These are phyloP conservation scores for Nigrospora sphaerica DNA, from an alignment of 2,329 filamentous ascomycete species.

Conservation along the genomic window DNA sequence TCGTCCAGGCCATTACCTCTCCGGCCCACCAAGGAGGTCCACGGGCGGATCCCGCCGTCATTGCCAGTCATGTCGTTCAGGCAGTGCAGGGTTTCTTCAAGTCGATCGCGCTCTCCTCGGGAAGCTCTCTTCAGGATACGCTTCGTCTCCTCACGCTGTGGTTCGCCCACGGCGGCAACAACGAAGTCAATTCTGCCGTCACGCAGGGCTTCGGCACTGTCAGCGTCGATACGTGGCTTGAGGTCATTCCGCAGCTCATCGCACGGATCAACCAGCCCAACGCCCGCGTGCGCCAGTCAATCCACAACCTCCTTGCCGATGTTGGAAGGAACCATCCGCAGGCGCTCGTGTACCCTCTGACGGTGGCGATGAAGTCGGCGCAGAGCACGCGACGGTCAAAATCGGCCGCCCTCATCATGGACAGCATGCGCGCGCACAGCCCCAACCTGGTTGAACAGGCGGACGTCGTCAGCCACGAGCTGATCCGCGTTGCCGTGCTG, in stretches of 20 bases:
- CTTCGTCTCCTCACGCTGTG: constrained; percentile 87
- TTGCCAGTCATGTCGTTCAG: constrained; percentile 86
- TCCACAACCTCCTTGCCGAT: constrained; percentile 87
- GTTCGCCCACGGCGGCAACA: constrained; percentile 87
- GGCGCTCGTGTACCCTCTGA: constrained; percentile 92
- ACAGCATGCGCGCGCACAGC: constrained; percentile 94
- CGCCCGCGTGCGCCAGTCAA: constrained; percentile 75
- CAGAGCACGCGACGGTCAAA: constrained; percentile 77
- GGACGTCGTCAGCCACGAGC: constrained; percentile 88
- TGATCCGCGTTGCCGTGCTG: constrained; percentile 91
- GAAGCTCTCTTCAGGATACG: constrained; percentile 92
- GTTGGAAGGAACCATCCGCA: constrained; percentile 93
- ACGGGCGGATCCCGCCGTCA: constrained; percentile 54
- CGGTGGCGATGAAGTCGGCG: constrained; percentile 92
- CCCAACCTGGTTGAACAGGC: constrained; percentile 89
- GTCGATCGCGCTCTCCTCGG: constrained; percentile 85
- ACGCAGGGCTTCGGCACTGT: constrained; percentile 87
- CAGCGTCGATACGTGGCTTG: constrained; percentile 96
- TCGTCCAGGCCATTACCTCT: constrained; percentile 74
- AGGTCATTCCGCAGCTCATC: constrained; percentile 96
- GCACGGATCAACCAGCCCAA: constrained; percentile 97
- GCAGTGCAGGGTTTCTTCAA: constrained; percentile 96
- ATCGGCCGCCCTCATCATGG: constrained; percentile 91
- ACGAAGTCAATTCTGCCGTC: constrained; percentile 82
- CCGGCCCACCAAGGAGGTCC: constrained; percentile 41